These are phyloP conservation scores for Rhizopus delemar DNA, from an alignment of 371 early-diverging fungal species.

Conservation along the genomic window DNA sequence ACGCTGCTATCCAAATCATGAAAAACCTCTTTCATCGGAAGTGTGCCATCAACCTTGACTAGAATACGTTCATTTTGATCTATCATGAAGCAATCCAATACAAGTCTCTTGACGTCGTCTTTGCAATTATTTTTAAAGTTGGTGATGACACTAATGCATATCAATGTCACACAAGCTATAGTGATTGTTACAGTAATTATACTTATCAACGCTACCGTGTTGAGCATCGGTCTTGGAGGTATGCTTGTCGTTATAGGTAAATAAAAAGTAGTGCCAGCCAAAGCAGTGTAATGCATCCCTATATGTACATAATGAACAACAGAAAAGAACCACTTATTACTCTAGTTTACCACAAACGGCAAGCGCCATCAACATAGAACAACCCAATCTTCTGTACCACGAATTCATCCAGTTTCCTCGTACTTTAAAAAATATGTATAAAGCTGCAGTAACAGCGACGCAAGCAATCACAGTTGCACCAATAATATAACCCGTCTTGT, in stretches of 20 bases:
- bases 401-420: slow-evolving; percentile 48
- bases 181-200: slow-evolving; percentile 43
- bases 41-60: slow-evolving; percentile 45
- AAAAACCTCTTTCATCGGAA: slow-evolving; percentile 36
- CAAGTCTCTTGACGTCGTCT: slow-evolving; percentile 26
- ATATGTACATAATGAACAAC: neutral
- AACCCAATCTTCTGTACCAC: slow-evolving; percentile 53
- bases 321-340: neutral
- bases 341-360: slow-evolving; percentile 47
- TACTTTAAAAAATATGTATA: slow-evolving; percentile 51
- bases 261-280: slow-evolving; percentile 44
- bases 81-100: slow-evolving; percentile 39
- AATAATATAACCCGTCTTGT: slow-evolving; percentile 30
- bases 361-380: slow-evolving; percentile 45
- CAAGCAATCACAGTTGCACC: slow-evolving; percentile 46
- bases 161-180: slow-evolving; percentile 30
- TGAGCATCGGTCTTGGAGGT: slow-evolving; percentile 32
- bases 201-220: slow-evolving; percentile 41
- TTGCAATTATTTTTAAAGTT: slow-evolving; percentile 10
- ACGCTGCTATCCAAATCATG: slow-evolving; percentile 25
- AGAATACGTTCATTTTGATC: slow-evolving; percentile 38
- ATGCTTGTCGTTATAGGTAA: slow-evolving; percentile 6
- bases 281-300: slow-evolving; percentile 53
- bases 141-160: slow-evolving; percentile 30
- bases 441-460: slow-evolving; percentile 37